Conservation (phyloP, 2,329 filamentous ascomycete species). For the Fusarium illudens region DNA sequence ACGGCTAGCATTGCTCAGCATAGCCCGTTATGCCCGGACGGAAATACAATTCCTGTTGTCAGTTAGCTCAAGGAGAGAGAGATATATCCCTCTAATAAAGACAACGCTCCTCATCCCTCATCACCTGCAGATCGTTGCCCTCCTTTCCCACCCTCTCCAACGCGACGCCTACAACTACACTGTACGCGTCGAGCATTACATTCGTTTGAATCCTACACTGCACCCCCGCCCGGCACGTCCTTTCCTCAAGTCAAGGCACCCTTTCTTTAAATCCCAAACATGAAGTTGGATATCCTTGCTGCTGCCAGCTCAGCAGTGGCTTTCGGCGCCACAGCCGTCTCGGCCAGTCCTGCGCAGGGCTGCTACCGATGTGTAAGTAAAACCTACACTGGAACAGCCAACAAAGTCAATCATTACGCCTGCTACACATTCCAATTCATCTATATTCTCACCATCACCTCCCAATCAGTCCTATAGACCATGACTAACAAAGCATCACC, state of each 20-base stretch:
- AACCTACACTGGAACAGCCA: background rate
- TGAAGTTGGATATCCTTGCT: constrained; percentile 25
- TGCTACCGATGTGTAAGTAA: constrained; percentile 27
- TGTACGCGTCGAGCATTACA: background rate
- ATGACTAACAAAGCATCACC: constrained; percentile 17
- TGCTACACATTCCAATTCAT: background rate
- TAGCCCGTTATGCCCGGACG: background rate
- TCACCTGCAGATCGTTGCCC: constrained; percentile 26
- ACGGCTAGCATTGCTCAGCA: background rate
- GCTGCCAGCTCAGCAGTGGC: constrained; percentile 8
- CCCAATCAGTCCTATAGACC: background rate
- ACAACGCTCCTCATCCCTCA: constrained; percentile 5
- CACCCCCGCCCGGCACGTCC: background rate
- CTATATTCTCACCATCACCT: background rate
- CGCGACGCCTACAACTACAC: background rate
- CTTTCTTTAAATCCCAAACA: constrained; percentile 2
- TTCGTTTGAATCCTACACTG: background rate
- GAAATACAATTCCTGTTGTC: background rate
- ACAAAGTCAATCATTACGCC: background rate
- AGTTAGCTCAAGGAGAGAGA: background rate
- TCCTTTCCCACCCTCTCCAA: background rate
- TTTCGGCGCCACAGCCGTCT: constrained; percentile 7
- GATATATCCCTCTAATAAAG: constrained; percentile 14
- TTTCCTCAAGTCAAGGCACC: background rate
- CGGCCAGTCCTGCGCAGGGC: background rate